A percentile compares a stretch with the other conserved stretches of the same genome.
phyloP scores from a whole-genome alignment of 352 stramenopile genomes.

The Phytophthora sp. region DNA sequence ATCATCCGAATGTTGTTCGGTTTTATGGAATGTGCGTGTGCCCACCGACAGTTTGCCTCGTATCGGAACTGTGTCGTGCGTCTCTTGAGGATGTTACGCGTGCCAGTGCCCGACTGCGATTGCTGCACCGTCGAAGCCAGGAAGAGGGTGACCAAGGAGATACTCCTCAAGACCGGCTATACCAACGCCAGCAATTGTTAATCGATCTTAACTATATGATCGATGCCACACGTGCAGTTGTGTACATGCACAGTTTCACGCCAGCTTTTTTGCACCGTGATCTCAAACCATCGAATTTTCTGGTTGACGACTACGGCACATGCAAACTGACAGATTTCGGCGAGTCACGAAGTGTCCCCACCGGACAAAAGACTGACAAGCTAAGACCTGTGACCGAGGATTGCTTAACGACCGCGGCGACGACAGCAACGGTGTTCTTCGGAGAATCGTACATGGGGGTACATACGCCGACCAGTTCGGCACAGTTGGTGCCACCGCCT shows the following conservation, averaged over 20 bases:
- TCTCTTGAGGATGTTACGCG: constrained; percentile 51
- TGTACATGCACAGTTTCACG: constrained; percentile 77
- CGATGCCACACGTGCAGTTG: constrained; percentile 63
- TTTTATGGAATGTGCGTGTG: constrained; percentile 88
- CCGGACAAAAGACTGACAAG: constrained; percentile 14
- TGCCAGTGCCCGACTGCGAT: constrained; percentile 26
- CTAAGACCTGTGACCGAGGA: constrained; percentile 12
- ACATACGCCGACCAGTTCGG: constrained; percentile 20
- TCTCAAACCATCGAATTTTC: constrained; percentile 74
- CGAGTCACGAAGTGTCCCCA: constrained; percentile 53
- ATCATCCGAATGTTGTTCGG: constrained; percentile 83
- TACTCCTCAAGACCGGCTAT: constrained; percentile 5
- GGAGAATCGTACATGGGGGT: constrained; percentile 27
- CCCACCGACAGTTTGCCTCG: constrained; percentile 73
- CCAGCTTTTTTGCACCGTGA: constrained; percentile 76
- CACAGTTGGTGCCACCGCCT: constrained; percentile 17
- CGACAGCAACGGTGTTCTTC: constrained; percentile 22
- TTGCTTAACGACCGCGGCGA: constrained; percentile 20
- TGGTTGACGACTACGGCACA: constrained; percentile 51
- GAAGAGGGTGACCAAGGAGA: constrained; percentile 11
- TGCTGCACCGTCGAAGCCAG: constrained; percentile 15
- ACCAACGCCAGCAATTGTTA: constrained; percentile 43
- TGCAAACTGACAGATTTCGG: constrained; percentile 73
- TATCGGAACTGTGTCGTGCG: constrained; percentile 62
- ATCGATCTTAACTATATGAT: constrained; percentile 74